A percentile compares a stretch with the other conserved stretches of the same genome.
Conservation (phyloP, 78 protist species). For the Guillardia theta region DNA sequence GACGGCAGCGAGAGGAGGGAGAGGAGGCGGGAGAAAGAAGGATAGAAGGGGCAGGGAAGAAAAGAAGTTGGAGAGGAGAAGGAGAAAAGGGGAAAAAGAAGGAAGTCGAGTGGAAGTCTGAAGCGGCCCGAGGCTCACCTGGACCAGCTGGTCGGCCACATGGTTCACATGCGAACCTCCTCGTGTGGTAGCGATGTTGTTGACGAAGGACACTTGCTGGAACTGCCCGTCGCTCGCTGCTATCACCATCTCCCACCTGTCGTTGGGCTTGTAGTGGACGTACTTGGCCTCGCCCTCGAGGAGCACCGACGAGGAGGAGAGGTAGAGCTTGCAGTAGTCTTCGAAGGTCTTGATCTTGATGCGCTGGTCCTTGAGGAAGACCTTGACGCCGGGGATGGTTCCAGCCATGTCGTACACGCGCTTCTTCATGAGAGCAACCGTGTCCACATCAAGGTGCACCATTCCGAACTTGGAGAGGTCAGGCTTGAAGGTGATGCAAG, state of each 20-base stretch:
- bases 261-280: neutral
- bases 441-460: slow-evolving; percentile 46
- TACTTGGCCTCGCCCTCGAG: neutral
- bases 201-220: slow-evolving; percentile 88
- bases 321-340: slow-evolving; percentile 47
- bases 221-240: slow-evolving; percentile 28
- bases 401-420: slow-evolving; percentile 63
- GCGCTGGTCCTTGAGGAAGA: slow-evolving; percentile 44
- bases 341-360: neutral
- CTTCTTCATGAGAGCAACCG: slow-evolving; percentile 43
- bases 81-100: too few species aligned
- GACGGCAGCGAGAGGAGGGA: neutral
- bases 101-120: too few species aligned
- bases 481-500: slow-evolving; percentile 38
- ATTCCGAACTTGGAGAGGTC: slow-evolving; percentile 49
- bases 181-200: slow-evolving; percentile 90
- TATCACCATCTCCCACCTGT: slow-evolving; percentile 32
- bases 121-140: too few species aligned
- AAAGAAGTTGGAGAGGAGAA: too few species aligned
- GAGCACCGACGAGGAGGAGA: neutral
- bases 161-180: slow-evolving; percentile 96
- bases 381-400: slow-evolving; percentile 9
- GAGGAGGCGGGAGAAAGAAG: too few species aligned
- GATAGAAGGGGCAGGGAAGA: too few species aligned
- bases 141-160: slow-evolving; percentile 71